Evolutionary conservation across 805 yeast genomes (phyloP).

Genomic region (Metschnikowia anglica): DNA sequence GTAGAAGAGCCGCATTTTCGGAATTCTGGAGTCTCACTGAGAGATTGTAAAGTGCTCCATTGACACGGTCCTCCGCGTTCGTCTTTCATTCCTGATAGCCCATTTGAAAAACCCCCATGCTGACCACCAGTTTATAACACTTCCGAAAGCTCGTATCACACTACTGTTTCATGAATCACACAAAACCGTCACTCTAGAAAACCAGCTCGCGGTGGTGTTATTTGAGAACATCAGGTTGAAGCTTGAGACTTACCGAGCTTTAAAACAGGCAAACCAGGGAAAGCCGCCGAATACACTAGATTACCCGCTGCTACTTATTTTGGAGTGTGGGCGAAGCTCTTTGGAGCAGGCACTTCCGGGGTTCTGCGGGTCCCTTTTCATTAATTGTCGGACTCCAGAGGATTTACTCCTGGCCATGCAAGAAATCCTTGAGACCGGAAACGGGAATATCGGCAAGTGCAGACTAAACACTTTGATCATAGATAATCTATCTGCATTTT

Average conservation of each 20-base stretch:
- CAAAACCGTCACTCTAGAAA: constrained; percentile 4
- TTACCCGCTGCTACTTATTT: constrained; percentile 1
- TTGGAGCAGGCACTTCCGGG: constrained; percentile 1
- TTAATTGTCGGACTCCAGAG: constrained; percentile 5
- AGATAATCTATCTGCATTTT: constrained; percentile 36
- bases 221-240: constrained; percentile 14
- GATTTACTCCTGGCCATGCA: constrained; percentile 7
- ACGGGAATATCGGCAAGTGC: constrained; percentile 2
- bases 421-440: constrained; percentile 2
- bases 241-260: constrained; percentile 11
- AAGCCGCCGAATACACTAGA: not conserved
- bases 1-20: too few species aligned
- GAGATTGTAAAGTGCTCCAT: too few species aligned
- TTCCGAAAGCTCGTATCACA: constrained; percentile 2
- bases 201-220: constrained; percentile 14
- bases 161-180: constrained; percentile 4
- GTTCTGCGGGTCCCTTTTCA: not conserved
- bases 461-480: constrained; percentile 26
- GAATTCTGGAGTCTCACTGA: not conserved
- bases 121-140: constrained; percentile 11
- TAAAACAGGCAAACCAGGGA: constrained; percentile 2
- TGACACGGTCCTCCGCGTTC: too few species aligned
- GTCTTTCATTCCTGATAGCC: too few species aligned
- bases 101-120: not conserved
- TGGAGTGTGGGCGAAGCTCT: constrained; percentile 12